Evolutionary conservation across 202 grass and related monocot genomes (phyloP).

Genomic region (Schoenoplectus tabernaemontani): DNA sequence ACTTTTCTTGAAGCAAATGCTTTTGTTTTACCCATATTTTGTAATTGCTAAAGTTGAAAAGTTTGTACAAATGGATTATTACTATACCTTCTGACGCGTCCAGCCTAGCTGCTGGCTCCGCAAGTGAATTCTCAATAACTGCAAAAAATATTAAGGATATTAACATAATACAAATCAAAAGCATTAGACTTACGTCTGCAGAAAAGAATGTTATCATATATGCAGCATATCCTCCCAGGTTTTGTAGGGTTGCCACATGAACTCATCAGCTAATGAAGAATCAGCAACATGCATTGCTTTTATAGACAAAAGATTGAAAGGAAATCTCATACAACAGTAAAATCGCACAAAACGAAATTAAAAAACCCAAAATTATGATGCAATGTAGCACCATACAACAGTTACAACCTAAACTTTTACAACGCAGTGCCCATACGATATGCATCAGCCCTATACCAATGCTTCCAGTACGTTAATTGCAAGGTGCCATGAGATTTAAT

Average conservation of each 20-base stretch:
- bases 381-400: background rate
- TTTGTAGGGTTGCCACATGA: background rate
- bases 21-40: background rate
- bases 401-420: background rate
- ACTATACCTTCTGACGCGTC: constrained; percentile 91
- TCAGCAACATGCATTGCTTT: background rate
- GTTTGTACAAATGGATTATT: background rate
- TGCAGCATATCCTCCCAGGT: background rate
- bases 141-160: constrained; percentile 1
- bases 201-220: background rate
- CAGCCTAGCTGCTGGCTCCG: constrained; percentile 69
- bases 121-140: constrained; percentile 88
- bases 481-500: constrained; percentile 10
- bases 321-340: background rate
- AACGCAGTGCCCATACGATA: background rate
- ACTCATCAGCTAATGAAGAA: background rate
- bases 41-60: background rate
- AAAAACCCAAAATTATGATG: background rate
- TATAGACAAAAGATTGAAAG: background rate
- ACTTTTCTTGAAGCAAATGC: background rate
- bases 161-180: background rate
- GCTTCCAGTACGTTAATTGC: background rate
- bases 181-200: background rate
- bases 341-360: background rate
- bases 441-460: background rate